Evolutionary conservation across 768 basidiomycete species (phyloP), one percentile per base, ranked within the genome.

Genomic region (Boletus insuetus): DNA sequence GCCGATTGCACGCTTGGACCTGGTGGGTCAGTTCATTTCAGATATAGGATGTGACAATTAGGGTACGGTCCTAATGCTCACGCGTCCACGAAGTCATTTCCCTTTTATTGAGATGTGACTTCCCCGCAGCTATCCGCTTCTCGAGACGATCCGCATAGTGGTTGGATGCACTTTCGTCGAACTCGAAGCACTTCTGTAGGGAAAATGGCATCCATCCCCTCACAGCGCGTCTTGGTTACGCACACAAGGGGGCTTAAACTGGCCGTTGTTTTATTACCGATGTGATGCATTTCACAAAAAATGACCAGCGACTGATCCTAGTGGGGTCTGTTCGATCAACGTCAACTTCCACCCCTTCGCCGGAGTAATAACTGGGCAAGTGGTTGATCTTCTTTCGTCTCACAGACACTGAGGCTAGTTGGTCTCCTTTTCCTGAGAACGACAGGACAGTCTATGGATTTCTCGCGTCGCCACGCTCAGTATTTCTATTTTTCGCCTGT

Each of bases 101-200:
- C 22, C 47, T 44, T 46, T 39, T 31, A 50, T 58, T 42, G 37
- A 53, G 26, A 34, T 26, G 48, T 19, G 40, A 50, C 46, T 31
- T 54, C 11, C 45, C 47, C 51, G 43, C 48, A 53, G 45, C n/a
- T n/a, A 19, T 7, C 3, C 22, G 20, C 66, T 67, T 67, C 66
- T 19, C 62, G 38, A 58, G 49, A 53, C 45, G 66, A 67, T 67
- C 64, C 64, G 32, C 65, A 35, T 41, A 29, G 32, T 32, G 16
- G 42, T 20, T 45, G 40, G 46, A 40, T 46, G 24, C 51, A 38
- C 32, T 34, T 46, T 46, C 46, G 43, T 47, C 59, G 50, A 51
- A 55, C 26, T n/a, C 34, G 51, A 22, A 51, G 53, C 16, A 39
- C 24, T 56, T 61, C 24, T 34, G 46, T 35, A 42, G 42, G 24